A percentile compares a stretch with the other conserved stretches of the same genome.
Conservation (phyloP, 345 rosid genomes). For the Citrus cavaleriei region DNA sequence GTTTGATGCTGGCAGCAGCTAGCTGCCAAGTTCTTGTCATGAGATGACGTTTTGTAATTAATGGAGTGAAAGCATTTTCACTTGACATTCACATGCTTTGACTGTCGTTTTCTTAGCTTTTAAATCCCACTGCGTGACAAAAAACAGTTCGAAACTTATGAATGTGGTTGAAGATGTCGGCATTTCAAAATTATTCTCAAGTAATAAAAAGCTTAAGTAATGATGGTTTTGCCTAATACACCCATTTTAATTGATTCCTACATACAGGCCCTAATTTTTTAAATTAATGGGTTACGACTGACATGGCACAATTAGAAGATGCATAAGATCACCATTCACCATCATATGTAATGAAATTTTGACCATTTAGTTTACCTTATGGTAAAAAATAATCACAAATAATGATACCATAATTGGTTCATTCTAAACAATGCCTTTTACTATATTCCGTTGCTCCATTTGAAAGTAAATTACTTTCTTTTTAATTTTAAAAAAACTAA, state of each 20-base stretch:
- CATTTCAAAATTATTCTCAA: not conserved
- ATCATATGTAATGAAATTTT: too few relatives aligned
- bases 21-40: not conserved
- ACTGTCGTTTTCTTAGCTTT: not conserved
- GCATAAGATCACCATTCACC: too few relatives aligned
- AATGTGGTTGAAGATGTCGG: not conserved
- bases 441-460: too few relatives aligned
- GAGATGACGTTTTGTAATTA: not conserved
- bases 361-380: too few relatives aligned
- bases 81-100: not conserved
- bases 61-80: not conserved
- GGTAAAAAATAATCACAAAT: too few relatives aligned
- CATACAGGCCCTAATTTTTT: not conserved
- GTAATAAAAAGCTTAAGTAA: not conserved
- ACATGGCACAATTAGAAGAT: too few relatives aligned
- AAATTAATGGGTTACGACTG: not conserved
- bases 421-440: too few relatives aligned
- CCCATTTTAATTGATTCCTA: not conserved
- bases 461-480: too few relatives aligned
- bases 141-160: not conserved
- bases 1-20: not conserved
- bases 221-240: not conserved
- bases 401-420: too few relatives aligned
- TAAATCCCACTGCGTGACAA: not conserved
- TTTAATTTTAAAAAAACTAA: too few relatives aligned